Evolutionary conservation across 2,329 filamentous ascomycete species (phyloP).

Genomic region (Cladosporium velox): DNA sequence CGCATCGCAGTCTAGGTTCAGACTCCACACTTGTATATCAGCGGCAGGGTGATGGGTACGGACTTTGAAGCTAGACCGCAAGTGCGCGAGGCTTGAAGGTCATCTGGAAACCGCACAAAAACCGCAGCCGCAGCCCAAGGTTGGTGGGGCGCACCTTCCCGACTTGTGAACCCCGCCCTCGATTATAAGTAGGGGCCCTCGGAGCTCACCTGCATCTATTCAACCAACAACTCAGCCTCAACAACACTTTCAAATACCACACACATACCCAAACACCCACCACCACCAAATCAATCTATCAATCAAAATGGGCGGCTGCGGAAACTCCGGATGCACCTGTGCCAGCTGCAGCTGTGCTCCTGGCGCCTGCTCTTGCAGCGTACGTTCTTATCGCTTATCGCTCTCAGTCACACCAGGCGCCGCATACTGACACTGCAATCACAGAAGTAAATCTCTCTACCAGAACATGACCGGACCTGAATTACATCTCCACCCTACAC

Average conservation of each 20-base stretch:
- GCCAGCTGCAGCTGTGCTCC: slow-evolving; percentile 34
- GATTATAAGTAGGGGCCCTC: slow-evolving; percentile 7
- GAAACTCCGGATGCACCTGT: slow-evolving; percentile 37
- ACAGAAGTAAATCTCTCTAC: slow-evolving; percentile 16
- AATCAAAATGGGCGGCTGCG: slow-evolving; percentile 38
- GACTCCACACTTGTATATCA: neutral
- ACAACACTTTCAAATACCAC: slow-evolving; percentile 9
- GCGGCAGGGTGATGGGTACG: neutral
- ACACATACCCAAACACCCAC: slow-evolving; percentile 15
- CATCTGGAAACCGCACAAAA: slow-evolving; percentile 6
- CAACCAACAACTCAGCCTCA: slow-evolving; percentile 12
- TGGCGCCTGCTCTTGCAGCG: slow-evolving; percentile 35
- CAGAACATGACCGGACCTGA: neutral
- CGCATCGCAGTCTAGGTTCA: neutral
- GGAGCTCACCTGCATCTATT: neutral
- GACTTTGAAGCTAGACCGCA: neutral
- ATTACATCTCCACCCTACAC: neutral
- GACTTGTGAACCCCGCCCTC: slow-evolving; percentile 2
- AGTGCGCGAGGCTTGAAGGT: neutral
- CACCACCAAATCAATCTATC: slow-evolving; percentile 21
- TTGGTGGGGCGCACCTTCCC: slow-evolving; percentile 1
- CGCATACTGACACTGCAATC: slow-evolving; percentile 18
- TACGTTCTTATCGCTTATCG: slow-evolving; percentile 21
- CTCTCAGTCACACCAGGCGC: neutral
- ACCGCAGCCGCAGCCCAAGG: neutral